Conservation (phyloP, 176 grass and related monocot species). For the Otatea glauca region DNA sequence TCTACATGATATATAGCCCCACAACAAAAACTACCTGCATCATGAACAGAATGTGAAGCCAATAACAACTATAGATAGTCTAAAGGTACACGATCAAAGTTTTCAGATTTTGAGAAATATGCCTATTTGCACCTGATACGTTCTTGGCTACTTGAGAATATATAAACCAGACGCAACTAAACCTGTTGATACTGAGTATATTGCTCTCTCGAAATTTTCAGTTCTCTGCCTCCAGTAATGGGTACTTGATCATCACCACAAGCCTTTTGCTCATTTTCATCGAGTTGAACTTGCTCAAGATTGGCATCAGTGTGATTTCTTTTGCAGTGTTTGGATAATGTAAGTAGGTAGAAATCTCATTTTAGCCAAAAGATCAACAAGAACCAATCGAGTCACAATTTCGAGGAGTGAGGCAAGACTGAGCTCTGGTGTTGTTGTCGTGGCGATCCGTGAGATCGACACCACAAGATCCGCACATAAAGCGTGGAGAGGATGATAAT, state of each 20-base stretch:
- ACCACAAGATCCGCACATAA: too few relatives aligned
- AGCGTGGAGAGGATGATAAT: conserved; percentile 71
- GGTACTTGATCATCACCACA: conserved; percentile 74
- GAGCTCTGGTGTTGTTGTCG: conserved; percentile 54
- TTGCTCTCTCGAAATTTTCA: conserved; percentile 77
- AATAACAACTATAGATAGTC: too few relatives aligned
- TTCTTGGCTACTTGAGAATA: too few relatives aligned
- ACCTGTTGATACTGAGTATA: conserved; percentile 75
- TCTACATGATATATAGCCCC: too few relatives aligned
- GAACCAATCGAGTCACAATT: neutral
- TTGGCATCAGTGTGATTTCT: conserved; percentile 66
- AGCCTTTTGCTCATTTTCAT: conserved; percentile 70
- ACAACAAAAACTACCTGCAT: too few relatives aligned
- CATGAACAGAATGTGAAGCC: too few relatives aligned
- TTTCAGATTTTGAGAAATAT: too few relatives aligned
- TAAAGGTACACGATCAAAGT: too few relatives aligned
- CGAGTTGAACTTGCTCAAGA: too few relatives aligned
- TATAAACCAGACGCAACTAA: conserved; percentile 74
- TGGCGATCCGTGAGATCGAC: conserved; percentile 51
- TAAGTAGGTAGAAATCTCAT: neutral
- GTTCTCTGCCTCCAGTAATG: conserved; percentile 61
- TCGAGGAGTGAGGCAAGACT: conserved; percentile 38
- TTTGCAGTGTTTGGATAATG: conserved; percentile 52
- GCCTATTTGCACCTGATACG: too few relatives aligned
- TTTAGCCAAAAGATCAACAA: neutral